These are phyloP conservation scores for Novymonas esmeraldas DNA, from an alignment of 208 protist species.

Conservation along the genomic window DNA sequence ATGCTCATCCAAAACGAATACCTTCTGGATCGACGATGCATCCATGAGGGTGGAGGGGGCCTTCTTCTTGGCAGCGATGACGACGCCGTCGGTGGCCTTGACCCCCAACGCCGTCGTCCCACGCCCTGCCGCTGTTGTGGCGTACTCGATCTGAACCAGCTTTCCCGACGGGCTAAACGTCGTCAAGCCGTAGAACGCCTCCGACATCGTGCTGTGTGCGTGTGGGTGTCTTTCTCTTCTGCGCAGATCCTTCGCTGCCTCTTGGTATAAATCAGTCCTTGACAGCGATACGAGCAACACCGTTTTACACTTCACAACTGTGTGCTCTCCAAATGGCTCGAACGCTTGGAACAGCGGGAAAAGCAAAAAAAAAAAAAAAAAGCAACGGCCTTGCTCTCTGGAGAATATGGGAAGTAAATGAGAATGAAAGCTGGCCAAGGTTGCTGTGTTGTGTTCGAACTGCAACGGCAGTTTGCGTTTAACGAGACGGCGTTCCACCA, in stretches of 20 bases:
- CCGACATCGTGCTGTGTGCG: slow-evolving; percentile 83
- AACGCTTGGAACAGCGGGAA: not conserved
- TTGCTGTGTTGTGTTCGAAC: not conserved
- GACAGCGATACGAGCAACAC: too few species aligned
- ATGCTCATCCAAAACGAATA: slow-evolving; percentile 93
- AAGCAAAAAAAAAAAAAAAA: slow-evolving; percentile 1
- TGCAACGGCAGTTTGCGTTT: not conserved
- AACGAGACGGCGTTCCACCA: not conserved
- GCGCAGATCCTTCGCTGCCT: not conserved
- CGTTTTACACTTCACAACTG: not conserved
- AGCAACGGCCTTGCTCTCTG: too few species aligned
- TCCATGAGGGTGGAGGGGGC: slow-evolving; percentile 96
- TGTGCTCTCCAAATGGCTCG: not conserved
- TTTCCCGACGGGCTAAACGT: slow-evolving; percentile 99
- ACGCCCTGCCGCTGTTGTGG: slow-evolving; percentile 96
- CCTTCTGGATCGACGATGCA: slow-evolving; percentile 94
- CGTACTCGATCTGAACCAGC: slow-evolving; percentile 99
- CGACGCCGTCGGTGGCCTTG: slow-evolving; percentile 97
- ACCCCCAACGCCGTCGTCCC: slow-evolving; percentile 94
- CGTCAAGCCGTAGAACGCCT: slow-evolving; percentile 98
- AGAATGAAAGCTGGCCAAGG: not conserved
- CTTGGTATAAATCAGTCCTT: not conserved
- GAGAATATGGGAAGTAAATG: too few species aligned
- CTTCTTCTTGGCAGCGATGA: slow-evolving; percentile 99
- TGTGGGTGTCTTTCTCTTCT: too few species aligned